These are phyloP conservation scores for Hyaloscypha variabilis DNA, from an alignment of 495 filamentous ascomycete genomes.

Conservation along the genomic window DNA sequence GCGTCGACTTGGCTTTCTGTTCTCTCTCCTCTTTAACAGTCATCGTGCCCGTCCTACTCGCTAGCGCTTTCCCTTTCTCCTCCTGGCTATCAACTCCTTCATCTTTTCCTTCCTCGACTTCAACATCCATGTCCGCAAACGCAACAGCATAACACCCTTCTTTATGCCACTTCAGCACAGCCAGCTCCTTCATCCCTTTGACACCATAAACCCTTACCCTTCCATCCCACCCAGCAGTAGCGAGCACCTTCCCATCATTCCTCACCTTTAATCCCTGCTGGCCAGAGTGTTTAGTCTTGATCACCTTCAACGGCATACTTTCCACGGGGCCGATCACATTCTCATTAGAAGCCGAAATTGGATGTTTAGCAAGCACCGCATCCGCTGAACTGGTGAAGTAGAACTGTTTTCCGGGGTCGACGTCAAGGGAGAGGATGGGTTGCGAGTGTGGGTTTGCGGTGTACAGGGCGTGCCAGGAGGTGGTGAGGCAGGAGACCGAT, in stretches of 20 bases:
- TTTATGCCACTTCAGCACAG: conserved; percentile 94
- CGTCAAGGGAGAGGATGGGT: conserved; percentile 79
- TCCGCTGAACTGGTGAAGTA: conserved; percentile 89
- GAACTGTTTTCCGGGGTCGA: conserved; percentile 47
- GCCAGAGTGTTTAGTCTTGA: conserved; percentile 85
- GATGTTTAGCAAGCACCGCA: conserved; percentile 40
- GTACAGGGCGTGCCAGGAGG: conserved; percentile 66
- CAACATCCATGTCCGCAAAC: conserved; percentile 56
- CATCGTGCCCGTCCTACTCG: conserved; percentile 37
- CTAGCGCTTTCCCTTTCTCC: conserved; percentile 9
- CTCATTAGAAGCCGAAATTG: conserved; percentile 44
- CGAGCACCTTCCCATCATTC: conserved; percentile 80
- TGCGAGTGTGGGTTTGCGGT: conserved; percentile 71
- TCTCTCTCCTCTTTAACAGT: conserved; percentile 66
- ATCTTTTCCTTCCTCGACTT: conserved; percentile 12
- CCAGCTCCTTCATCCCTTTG: conserved; percentile 83
- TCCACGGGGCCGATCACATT: background rate
- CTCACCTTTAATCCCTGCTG: conserved; percentile 83
- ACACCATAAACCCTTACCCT: conserved; percentile 77
- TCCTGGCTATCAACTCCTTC: too few species aligned
- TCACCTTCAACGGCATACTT: conserved; percentile 51
- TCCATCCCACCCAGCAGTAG: conserved; percentile 92
- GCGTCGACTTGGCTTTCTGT: conserved; percentile 65
- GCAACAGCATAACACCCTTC: conserved; percentile 86
- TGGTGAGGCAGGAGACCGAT: conserved; percentile 43